phyloP scores from a whole-genome alignment of 2,329 filamentous ascomycete species.

The Ophiognomonia clavigignenti-juglandacearum region DNA sequence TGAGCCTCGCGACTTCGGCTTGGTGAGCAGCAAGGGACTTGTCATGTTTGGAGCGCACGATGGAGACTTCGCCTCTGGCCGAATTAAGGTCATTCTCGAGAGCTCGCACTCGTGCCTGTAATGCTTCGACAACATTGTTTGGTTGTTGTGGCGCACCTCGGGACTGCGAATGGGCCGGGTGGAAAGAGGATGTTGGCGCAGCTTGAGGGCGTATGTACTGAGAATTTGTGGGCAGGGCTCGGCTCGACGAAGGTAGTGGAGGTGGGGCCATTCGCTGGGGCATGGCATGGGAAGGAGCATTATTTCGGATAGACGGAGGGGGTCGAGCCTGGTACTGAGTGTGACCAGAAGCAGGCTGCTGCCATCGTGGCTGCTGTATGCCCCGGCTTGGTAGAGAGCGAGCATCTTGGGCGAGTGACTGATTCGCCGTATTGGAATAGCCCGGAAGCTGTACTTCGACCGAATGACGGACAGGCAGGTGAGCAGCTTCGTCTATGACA shows the following conservation, averaged over 20 bases:
- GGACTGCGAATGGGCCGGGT: slow-evolving; percentile 26
- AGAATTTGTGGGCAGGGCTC: slow-evolving; percentile 12
- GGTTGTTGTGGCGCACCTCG: slow-evolving; percentile 23
- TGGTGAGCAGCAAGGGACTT: slow-evolving; percentile 59
- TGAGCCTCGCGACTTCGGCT: slow-evolving; percentile 54
- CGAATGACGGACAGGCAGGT: slow-evolving; percentile 32
- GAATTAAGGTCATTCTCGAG: slow-evolving; percentile 54
- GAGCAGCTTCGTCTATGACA: slow-evolving; percentile 43
- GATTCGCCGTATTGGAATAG: slow-evolving; percentile 28
- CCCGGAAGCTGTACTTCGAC: slow-evolving; percentile 32
- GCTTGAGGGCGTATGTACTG: slow-evolving; percentile 22
- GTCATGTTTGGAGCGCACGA: slow-evolving; percentile 66
- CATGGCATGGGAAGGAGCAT: slow-evolving; percentile 25
- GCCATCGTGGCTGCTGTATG: slow-evolving; percentile 13
- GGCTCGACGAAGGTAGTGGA: slow-evolving; percentile 18
- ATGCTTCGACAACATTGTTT: slow-evolving; percentile 35
- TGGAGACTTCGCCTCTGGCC: slow-evolving; percentile 68
- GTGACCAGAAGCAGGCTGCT: slow-evolving; percentile 8
- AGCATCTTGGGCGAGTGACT: slow-evolving; percentile 12
- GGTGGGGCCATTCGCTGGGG: slow-evolving; percentile 38
- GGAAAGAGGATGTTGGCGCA: slow-evolving; percentile 18
- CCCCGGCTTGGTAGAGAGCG: background rate
- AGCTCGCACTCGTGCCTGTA: slow-evolving; percentile 48
- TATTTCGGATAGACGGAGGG: slow-evolving; percentile 15
- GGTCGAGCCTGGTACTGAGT: slow-evolving; percentile 4